These are phyloP conservation scores for Mrakia hoshinonis DNA, from an alignment of 768 basidiomycete species.

Conservation along the genomic window DNA sequence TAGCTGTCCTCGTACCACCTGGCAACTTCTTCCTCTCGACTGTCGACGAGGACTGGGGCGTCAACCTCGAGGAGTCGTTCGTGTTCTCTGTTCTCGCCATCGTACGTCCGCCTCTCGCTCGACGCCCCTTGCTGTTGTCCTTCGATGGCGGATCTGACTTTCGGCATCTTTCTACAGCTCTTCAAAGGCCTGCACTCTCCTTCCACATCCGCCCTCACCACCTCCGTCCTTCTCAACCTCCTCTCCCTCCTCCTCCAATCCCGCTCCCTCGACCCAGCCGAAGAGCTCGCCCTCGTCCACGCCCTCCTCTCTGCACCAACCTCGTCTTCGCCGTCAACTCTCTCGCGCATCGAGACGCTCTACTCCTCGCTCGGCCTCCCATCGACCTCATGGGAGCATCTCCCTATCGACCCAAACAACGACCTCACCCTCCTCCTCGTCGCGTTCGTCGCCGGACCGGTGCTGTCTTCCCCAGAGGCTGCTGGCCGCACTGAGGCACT, in stretches of 20 bases:
- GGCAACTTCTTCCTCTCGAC: background rate
- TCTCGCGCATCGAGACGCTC: background rate
- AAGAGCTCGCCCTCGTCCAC: constrained; percentile 6
- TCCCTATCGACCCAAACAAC: background rate
- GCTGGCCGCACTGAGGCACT: background rate
- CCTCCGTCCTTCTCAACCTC: background rate
- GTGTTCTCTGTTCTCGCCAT: background rate
- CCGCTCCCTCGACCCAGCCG: background rate
- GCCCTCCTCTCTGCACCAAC: background rate
- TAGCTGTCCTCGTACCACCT: background rate
- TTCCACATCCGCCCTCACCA: background rate
- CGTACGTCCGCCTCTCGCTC: background rate
- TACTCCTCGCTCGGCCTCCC: background rate
- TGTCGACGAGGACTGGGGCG: constrained; percentile 1
- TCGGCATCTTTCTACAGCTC: background rate
- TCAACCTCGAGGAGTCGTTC: constrained; percentile 1
- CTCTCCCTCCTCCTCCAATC: background rate
- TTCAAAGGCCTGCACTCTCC: constrained; percentile 8
- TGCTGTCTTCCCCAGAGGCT: background rate
- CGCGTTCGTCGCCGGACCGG: background rate
- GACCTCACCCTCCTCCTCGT: background rate
- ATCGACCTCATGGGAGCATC: background rate
- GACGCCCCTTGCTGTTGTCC: background rate
- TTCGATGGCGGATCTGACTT: background rate
- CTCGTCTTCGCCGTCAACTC: background rate